Evolutionary conservation across 2,329 filamentous ascomycete genomes (phyloP), one percentile per base, ranked within the genome.

Genomic region (Ophiostoma quercus): DNA sequence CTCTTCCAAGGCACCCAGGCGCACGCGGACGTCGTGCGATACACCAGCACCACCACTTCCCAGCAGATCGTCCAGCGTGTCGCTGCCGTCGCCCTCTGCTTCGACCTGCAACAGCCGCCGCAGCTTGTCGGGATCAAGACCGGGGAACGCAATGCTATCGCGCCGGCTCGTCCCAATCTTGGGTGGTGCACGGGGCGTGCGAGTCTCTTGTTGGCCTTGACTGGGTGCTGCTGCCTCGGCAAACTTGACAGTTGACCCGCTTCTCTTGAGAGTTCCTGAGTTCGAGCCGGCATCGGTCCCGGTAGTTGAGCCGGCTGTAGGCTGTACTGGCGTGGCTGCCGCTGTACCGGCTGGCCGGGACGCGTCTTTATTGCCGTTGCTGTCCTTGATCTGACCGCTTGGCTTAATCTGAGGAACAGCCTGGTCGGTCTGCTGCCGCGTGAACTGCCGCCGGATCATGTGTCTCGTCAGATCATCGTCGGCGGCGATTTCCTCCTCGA

Each of bases 381-480:
- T 22, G 54, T 60, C 54, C n/a, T 22, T 60, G 22, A 14, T 1
- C 32, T 39, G 62, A 11, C 34, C 34, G 7, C 14, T 43, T 6
- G 37, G 22, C 65, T 66, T 39, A 4, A 3, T 9, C 34, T 22
- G 19, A 5, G 51, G n/a, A 3, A 67, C 12, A 4, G 14, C 8
- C 0, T 22, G 34, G n/a, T 80, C 79, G 19, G 81, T 80, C 47
- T 80, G 78, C 51, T 80, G 80, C 63, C 83, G 79, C 39, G 81
- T 80, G 71, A 86, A 88, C 75, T 88, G 85, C 37, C 84, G 80
- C 11, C 85, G 81, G 72, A 88, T 87, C 73, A 87, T 79, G 73
- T 87, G 84, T 43, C 82, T 83, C 8, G 84, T 86, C 72, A 88
- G 77, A 69, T 87, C 82, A 73, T 88, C 87, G 73, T 88, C 86